These are phyloP conservation scores for Calonectria pauciramosa DNA, from an alignment of 2,329 filamentous ascomycete genomes.

Conservation along the genomic window DNA sequence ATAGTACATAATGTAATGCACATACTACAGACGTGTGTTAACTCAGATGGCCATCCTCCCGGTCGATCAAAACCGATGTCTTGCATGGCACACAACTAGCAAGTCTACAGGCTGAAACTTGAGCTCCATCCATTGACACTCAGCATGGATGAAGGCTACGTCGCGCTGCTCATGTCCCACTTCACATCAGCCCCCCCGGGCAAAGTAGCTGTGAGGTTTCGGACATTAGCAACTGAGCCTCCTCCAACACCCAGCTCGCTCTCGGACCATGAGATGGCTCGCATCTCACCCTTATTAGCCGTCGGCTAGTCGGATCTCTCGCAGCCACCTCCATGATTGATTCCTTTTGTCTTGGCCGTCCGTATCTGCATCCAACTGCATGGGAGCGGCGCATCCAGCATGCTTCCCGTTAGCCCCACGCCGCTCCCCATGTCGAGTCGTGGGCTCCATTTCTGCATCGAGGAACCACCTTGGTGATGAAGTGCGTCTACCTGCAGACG, in stretches of 20 bases:
- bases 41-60: neutral
- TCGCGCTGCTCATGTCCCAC: neutral
- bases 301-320: neutral
- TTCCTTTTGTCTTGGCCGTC: neutral
- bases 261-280: neutral
- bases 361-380: slow-evolving; percentile 1
- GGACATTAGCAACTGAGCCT: slow-evolving; percentile 11
- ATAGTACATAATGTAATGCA: neutral
- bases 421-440: neutral
- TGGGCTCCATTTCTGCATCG: slow-evolving; percentile 3
- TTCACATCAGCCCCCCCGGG: neutral
- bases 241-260: neutral
- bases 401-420: neutral
- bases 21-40: neutral
- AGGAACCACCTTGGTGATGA: slow-evolving; percentile 4
- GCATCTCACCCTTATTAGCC: neutral
- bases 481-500: neutral
- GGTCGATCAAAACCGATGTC: slow-evolving; percentile 8
- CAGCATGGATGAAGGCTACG: neutral
- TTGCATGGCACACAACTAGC: neutral
- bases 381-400: neutral
- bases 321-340: neutral
- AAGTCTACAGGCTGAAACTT: slow-evolving; percentile 2
- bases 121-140: neutral
- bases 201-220: slow-evolving; percentile 5